Percentiles rank a stretch among this genome's conserved stretches.
These are phyloP conservation scores for Hypericum androsaemum DNA, from an alignment of 345 rosid species.

Conservation along the genomic window DNA sequence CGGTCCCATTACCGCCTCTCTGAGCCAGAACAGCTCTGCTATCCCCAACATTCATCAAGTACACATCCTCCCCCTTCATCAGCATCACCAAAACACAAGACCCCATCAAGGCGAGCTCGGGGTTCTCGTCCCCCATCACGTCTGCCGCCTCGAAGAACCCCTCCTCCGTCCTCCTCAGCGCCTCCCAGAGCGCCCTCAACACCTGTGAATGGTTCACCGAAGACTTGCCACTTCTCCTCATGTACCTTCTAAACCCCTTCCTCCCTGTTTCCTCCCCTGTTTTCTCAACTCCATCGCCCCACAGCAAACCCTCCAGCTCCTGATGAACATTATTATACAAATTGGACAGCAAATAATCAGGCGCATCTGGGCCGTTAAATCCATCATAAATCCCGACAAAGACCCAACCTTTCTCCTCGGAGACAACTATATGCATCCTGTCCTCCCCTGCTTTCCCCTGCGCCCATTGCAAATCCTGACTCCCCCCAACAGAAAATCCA, in stretches of 20 bases:
- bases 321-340: constrained; percentile 77
- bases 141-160: neutral
- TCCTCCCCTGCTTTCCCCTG: constrained; percentile 99
- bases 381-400: constrained; percentile 98
- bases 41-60: constrained; percentile 6
- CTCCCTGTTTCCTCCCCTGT: constrained; percentile 10
- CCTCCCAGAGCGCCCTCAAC: constrained; percentile 2
- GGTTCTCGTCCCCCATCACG: constrained; percentile 4
- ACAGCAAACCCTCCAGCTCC: constrained; percentile 84
- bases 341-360: constrained; percentile 83
- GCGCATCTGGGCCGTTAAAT: constrained; percentile 98
- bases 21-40: constrained; percentile 9
- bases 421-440: constrained; percentile 89
- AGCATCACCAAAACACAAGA: constrained; percentile 7
- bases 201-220: constrained; percentile 3
- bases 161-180: constrained; percentile 6
- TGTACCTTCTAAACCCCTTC: neutral
- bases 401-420: constrained; percentile 98
- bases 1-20: neutral
- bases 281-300: constrained; percentile 60
- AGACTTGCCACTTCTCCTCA: too few species aligned
- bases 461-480: constrained; percentile 91
- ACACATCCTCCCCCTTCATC: constrained; percentile 10
- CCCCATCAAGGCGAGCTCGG: constrained; percentile 7
- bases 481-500: constrained; percentile 15